phyloP scores from a whole-genome alignment of 306 rosid genomes.

The Acacia melanoxylon region DNA sequence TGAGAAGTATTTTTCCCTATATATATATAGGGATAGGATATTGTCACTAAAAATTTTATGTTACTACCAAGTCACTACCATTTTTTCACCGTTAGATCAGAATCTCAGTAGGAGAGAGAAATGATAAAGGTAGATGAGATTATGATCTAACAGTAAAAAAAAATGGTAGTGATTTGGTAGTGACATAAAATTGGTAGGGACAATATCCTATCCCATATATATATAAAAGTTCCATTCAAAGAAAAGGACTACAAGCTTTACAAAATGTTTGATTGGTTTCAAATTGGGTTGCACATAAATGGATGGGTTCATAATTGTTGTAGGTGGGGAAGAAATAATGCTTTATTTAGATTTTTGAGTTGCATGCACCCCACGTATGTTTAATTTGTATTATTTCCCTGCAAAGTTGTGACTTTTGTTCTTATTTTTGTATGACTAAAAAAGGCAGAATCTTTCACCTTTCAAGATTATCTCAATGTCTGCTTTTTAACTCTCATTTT shows the following conservation, averaged over 20 bases:
- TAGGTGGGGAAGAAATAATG: not conserved
- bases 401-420: not conserved
- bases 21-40: no score
- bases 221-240: no score
- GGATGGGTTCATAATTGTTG: not conserved
- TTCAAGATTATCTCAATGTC: not conserved
- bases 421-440: not conserved
- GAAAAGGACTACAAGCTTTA: not conserved
- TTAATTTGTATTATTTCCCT: not conserved
- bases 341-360: not conserved
- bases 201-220: no score
- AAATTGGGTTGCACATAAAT: not conserved
- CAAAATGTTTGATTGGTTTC: not conserved
- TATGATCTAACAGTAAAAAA: no score
- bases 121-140: no score
- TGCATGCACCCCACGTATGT: constrained; percentile 20
- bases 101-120: no score
- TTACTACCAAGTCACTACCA: no score
- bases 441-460: constrained; percentile 12
- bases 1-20: no score
- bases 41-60: no score
- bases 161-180: no score
- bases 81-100: no score
- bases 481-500: constrained; percentile 8
- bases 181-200: no score